Percentiles rank a stretch among this genome's conserved stretches.
These are phyloP conservation scores for Rhizopus arrhizus DNA, from an alignment of 371 early-diverging fungal species.

Conservation along the genomic window DNA sequence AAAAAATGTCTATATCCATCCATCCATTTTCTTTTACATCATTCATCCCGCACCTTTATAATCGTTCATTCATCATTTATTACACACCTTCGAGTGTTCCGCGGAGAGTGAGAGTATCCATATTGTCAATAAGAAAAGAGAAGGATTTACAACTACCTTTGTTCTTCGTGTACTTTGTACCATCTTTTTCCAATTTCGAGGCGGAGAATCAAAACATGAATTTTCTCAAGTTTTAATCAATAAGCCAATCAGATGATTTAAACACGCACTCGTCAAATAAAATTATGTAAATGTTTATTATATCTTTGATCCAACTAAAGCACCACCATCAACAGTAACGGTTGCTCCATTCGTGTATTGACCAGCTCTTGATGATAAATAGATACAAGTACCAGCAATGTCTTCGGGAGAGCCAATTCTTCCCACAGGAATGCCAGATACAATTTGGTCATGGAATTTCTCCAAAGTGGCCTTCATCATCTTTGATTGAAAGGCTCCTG, in stretches of 20 bases:
- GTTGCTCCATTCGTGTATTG: conserved; percentile 83
- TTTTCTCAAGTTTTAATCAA: not conserved
- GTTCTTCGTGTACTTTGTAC: not conserved
- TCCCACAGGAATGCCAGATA: conserved; percentile 62
- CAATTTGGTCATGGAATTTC: conserved; percentile 59
- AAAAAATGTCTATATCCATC: not conserved
- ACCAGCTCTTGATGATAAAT: conserved; percentile 77
- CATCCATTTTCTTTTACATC: not conserved
- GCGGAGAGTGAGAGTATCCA: conserved; percentile 16
- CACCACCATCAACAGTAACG: conserved; percentile 87
- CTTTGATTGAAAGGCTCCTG: conserved; percentile 84
- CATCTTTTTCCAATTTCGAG: not conserved
- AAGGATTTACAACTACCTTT: conserved; percentile 23
- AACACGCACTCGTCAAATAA: not conserved
- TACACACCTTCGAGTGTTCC: conserved; percentile 24
- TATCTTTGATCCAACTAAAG: conserved; percentile 24
- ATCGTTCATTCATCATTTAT: not conserved
- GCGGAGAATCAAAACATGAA: not conserved
- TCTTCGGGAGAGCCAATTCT: conserved; percentile 83
- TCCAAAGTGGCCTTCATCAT: conserved; percentile 86
- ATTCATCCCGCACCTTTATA: conserved; percentile 10
- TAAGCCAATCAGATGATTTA: not conserved
- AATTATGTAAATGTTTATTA: conserved; percentile 1
- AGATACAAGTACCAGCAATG: conserved; percentile 85
- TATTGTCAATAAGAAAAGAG: conserved; percentile 42